These are phyloP conservation scores for Galerina marginata DNA, from an alignment of 768 basidiomycete genomes.

Conservation along the genomic window DNA sequence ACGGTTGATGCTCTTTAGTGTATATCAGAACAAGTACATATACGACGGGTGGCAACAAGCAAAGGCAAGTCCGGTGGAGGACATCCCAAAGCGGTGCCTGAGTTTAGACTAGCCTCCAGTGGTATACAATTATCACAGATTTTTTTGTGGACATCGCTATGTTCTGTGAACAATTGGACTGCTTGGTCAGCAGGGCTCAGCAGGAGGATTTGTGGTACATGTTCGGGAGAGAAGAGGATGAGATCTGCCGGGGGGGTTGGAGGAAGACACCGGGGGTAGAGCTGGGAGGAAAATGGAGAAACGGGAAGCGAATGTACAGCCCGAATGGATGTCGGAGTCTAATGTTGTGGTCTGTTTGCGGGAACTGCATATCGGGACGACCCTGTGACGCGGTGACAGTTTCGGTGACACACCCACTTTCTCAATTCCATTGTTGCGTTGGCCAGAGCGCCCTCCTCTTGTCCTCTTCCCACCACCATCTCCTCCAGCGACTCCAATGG, in stretches of 20 bases:
- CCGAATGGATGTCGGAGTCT: constrained; percentile 16
- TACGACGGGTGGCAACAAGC: too few species aligned
- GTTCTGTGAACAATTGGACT: neutral
- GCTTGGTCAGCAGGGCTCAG: neutral
- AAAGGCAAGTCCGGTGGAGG: neutral
- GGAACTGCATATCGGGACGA: constrained; percentile 21
- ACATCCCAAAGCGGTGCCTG: neutral
- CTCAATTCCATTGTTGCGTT: constrained; percentile 46
- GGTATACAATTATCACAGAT: too few species aligned
- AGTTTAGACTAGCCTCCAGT: too few species aligned
- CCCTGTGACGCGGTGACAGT: constrained; percentile 33
- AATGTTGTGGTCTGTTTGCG: constrained; percentile 23
- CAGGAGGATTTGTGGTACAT: neutral
- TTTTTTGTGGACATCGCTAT: too few species aligned
- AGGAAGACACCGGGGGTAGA: neutral
- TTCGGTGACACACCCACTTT: constrained; percentile 33
- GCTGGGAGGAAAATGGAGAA: too few species aligned
- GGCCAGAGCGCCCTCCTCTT: constrained; percentile 44
- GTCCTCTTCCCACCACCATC: constrained; percentile 53
- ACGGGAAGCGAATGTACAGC: constrained; percentile 5
- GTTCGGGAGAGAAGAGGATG: constrained; percentile 5
- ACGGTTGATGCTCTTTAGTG: neutral
- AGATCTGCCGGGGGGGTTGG: neutral
- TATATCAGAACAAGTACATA: too few species aligned
- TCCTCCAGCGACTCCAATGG: constrained; percentile 27